Conservation (phyloP, 768 basidiomycete genomes). For the Boletus rubroflammeus region DNA sequence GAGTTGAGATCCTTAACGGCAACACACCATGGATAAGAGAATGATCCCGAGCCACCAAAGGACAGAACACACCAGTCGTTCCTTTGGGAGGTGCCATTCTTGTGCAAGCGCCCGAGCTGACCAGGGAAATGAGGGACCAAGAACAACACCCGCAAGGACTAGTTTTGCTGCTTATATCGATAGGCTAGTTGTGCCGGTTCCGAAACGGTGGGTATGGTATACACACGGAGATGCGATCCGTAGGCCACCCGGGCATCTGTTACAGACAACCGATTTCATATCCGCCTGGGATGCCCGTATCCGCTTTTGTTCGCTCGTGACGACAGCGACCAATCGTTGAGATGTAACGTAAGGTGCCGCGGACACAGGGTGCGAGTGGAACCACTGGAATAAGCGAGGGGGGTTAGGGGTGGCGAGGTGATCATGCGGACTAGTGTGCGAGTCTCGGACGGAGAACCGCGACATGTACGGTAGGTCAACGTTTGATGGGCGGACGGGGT, state of each 20-base stretch:
- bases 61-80: conserved; percentile 37
- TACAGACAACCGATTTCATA: not conserved
- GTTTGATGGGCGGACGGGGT: too few species aligned
- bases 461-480: not conserved
- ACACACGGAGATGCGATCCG: not conserved
- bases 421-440: conserved; percentile 15
- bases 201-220: conserved; percentile 3
- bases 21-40: not conserved
- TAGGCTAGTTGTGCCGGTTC: not conserved
- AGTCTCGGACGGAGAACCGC: too few species aligned
- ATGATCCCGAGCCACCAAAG: not conserved
- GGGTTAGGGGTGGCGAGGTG: not conserved
- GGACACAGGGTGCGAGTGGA: not conserved
- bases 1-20: conserved; percentile 36
- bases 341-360: not conserved
- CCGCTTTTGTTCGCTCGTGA: not conserved
- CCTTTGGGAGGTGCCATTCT: conserved; percentile 38
- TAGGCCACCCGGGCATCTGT: too few species aligned
- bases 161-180: conserved; percentile 12
- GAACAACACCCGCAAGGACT: not conserved
- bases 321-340: not conserved
- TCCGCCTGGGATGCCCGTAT: not conserved
- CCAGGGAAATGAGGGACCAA: conserved; percentile 2
- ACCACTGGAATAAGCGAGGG: conserved; percentile 7
- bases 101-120: not conserved